phyloP scores from a whole-genome alignment of 805 yeast species.

The Hanseniaspora pseudoguilliermondii region DNA sequence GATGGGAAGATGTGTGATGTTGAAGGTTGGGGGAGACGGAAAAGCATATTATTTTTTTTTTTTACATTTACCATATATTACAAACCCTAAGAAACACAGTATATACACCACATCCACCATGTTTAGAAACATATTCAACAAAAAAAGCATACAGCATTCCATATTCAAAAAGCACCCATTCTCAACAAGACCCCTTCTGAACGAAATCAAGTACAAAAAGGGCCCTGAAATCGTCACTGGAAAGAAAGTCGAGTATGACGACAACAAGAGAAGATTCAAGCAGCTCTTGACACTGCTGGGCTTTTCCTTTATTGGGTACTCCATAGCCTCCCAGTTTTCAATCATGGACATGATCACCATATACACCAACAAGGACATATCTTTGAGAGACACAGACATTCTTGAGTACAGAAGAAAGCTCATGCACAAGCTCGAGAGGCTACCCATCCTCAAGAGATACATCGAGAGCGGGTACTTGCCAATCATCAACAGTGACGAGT shows the following conservation, averaged over 20 bases:
- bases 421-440: conserved; percentile 34
- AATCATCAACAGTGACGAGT: background rate
- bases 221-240: conserved; percentile 47
- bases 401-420: conserved; percentile 26
- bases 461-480: conserved; percentile 31
- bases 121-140: background rate
- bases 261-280: conserved; percentile 7
- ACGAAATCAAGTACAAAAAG: background rate
- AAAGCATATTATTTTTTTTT: too few species aligned
- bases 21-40: too few species aligned
- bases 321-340: conserved; percentile 26
- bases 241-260: conserved; percentile 26
- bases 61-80: too few species aligned
- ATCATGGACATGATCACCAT: conserved; percentile 27
- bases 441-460: conserved; percentile 38
- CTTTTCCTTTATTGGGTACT: conserved; percentile 25
- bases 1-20: too few species aligned
- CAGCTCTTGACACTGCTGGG: conserved; percentile 21
- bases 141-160: background rate
- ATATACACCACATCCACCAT: background rate
- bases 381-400: conserved; percentile 23
- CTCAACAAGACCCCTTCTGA: background rate
- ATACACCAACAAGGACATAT: conserved; percentile 25
- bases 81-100: background rate
- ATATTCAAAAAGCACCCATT: background rate